Base-by-base conservation (phyloP, 495 filamentous ascomycete genomes). In the Podospora comata region DNA sequence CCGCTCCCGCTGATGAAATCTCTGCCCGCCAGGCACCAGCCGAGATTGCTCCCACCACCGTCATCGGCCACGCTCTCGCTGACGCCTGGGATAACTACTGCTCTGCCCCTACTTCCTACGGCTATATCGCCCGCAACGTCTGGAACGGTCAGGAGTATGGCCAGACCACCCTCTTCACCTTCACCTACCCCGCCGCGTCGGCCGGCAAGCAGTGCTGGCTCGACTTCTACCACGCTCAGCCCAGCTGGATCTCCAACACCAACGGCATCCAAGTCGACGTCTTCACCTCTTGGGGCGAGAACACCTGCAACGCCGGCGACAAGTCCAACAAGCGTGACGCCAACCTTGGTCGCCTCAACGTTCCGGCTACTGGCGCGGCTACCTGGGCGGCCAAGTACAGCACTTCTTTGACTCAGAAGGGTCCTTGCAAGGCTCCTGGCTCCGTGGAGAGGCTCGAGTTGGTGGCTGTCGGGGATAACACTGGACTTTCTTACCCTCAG, bases 381-480 rank as follows among this genome's bases (percentile, higher is more conserved):
- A 44, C 27, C 2, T 73, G 71, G 71, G 60, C 28, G 65, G 60
- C 27, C 19, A 65, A 27, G 23, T 69, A 65, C 39, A 68, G 39
- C 32, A 7, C 32, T 19, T 55, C 64, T 13, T 54, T 69, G 65
- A 72, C 71, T 18, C n/a, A 7, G 6, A 56, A 28, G 28, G 54
- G 26, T 28, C 58, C 67, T 23, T 73, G 71, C 53, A 55, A 62
- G 19, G 62, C 53, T 19, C 62, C 65, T 4, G 68, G 68, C 2
- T 66, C 62, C 28, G 65, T 68, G 5, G 57, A 60, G 58, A 66
- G 60, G 56, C 26, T 73, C 56, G 71, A 73, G 68, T n/a, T 73
- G 34, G 71, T 68, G 20, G 62, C 55, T 18, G 71, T 70, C 9
- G 68, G 65, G 20, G 68, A 66, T 64, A 34, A 19, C 18, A 60